Conservation (phyloP, 192 early-diverging fungal species). For the Gryganskiella cystojenkinii region DNA sequence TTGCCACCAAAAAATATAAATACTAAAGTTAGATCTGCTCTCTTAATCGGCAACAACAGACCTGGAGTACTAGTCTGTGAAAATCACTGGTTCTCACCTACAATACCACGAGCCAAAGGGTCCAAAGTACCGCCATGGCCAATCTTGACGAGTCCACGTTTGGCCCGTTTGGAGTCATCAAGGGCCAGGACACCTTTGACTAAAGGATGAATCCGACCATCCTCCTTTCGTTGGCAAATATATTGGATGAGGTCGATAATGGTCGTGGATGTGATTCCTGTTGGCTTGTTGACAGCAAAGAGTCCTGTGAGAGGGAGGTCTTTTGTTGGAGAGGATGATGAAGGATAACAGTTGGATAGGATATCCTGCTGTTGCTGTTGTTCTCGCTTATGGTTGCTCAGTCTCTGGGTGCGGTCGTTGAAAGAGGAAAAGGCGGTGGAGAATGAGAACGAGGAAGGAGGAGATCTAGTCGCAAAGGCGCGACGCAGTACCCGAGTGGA, state of each 20-base stretch:
- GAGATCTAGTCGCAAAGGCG: too few relatives aligned
- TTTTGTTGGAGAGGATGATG: neutral
- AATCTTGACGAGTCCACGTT: constrained; percentile 58
- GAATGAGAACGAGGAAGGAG: too few relatives aligned
- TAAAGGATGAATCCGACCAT: constrained; percentile 11
- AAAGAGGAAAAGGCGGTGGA: too few relatives aligned
- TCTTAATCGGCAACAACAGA: too few relatives aligned
- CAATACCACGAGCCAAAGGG: constrained; percentile 63
- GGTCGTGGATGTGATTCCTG: constrained; percentile 56
- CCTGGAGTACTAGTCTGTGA: too few relatives aligned
- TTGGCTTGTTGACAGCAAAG: constrained; percentile 62
- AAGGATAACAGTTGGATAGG: too few relatives aligned
- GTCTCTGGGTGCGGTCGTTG: too few relatives aligned
- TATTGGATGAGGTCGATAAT: constrained; percentile 53
- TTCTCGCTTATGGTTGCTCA: too few relatives aligned
- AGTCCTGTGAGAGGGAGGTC: constrained; percentile 47
- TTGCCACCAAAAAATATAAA: neutral
- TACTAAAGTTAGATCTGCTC: too few relatives aligned
- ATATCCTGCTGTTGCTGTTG: neutral
- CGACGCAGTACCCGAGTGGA: too few relatives aligned
- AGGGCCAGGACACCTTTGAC: constrained; percentile 17
- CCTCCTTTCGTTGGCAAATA: constrained; percentile 21
- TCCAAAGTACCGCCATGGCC: constrained; percentile 69
- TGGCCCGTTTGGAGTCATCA: constrained; percentile 25
- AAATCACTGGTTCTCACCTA: constrained; percentile 37